Conservation (phyloP, 1,139 yeast species). For the Saccharomyces hybrid region DNA sequence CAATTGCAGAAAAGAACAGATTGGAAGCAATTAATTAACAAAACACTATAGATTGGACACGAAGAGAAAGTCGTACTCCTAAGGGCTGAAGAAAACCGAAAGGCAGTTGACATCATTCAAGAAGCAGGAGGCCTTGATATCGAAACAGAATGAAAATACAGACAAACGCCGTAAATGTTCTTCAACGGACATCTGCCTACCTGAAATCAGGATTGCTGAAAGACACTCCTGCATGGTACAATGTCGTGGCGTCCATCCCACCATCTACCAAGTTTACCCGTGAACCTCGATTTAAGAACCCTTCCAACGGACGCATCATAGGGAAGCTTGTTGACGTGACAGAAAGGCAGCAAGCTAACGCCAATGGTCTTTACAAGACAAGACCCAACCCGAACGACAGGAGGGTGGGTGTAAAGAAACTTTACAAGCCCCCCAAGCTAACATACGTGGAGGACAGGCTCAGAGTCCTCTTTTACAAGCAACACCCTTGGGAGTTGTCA, state of each 20-base stretch:
- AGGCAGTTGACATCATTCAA: not conserved
- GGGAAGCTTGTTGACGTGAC: conserved; percentile 14
- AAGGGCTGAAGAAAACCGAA: not conserved
- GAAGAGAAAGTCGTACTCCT: not conserved
- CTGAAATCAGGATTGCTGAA: conserved; percentile 57
- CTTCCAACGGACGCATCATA: conserved; percentile 24
- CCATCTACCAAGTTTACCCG: conserved; percentile 56
- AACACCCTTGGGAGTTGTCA: conserved; percentile 97
- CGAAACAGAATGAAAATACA: conserved; percentile 51
- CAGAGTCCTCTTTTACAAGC: conserved; percentile 73
- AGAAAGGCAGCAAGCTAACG: conserved; percentile 4
- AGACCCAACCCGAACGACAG: conserved; percentile 34
- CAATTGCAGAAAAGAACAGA: not conserved
- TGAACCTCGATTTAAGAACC: conserved; percentile 39
- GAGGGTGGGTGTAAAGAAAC: conserved; percentile 31
- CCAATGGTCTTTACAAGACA: conserved; percentile 43
- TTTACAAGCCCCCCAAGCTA: conserved; percentile 56
- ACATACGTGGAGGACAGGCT: conserved; percentile 73
- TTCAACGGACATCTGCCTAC: conserved; percentile 70
- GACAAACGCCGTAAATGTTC: conserved; percentile 58
- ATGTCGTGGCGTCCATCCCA: conserved; percentile 72
- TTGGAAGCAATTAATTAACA: not conserved
- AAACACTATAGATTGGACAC: not conserved
- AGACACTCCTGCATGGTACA: conserved; percentile 79
- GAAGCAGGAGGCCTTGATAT: conserved; percentile 3